Base-by-base conservation (phyloP, 352 stramenopile species). In the Pythium brassicae region DNA sequence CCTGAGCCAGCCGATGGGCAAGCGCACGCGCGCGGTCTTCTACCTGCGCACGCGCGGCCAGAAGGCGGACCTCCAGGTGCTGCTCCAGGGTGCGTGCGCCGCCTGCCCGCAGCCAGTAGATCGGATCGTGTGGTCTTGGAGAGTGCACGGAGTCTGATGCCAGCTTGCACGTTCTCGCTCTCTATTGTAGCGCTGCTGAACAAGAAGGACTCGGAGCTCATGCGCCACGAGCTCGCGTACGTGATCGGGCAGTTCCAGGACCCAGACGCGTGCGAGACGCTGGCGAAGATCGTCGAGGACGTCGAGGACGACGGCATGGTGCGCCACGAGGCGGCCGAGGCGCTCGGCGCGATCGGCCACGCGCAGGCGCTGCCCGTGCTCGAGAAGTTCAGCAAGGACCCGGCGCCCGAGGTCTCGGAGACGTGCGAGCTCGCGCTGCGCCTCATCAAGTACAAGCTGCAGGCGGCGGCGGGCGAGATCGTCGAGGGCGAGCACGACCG, bases 171-270 rank as follows among this genome's bases (percentile, higher is more conserved):
- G 14, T 9, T 7, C 32, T 37, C 5, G 9, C 32, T 37, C 32
- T 37, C 32, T 37, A 37, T 37, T 37, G 6, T 11, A 78, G 91
- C 91, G 20, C 65, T 98, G 20, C 9, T 60, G 45, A 95, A 97
- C 62, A 87, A 87, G 67, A 61, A 78, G 42, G 91, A 97, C 65
- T 97, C 86, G 65, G 88, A 97, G 49, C 77, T 99, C 34, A 92
- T 99, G 63, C 84, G 97, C 50, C 97, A 99, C 80, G 97, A 99
- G 73, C 70, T 99, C 37, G 97, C 96, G 10, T 99, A 98, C 74
- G 95, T 99, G 11, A 91, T 99, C 32, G 97, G 97, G 43, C 97
- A 99, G 72, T 95, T 99, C 71, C 88, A 98, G 70, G 78, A 98
- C 80, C 68, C 72, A 11, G 68, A 79, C 46, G 87, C 90, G 1